phyloP scores from a whole-genome alignment of 1,284 basidiomycete species.

The Pisolithus thermaeus region DNA sequence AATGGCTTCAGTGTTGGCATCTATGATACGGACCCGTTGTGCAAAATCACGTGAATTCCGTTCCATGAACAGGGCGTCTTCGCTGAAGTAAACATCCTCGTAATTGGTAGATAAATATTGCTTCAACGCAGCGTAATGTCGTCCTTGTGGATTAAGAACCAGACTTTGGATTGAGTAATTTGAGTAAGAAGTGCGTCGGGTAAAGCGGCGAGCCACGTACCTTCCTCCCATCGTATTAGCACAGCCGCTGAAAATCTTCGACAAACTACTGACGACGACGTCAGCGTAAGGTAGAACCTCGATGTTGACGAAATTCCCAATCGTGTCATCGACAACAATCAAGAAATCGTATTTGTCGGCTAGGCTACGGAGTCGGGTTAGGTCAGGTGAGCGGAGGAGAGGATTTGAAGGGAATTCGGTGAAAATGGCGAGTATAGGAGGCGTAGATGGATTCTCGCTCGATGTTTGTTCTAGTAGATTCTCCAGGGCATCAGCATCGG shows the following conservation, averaged over 20 bases:
- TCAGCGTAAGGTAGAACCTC: slow-evolving; percentile 89
- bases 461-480: slow-evolving; percentile 49
- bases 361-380: slow-evolving; percentile 72
- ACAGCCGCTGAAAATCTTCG: slow-evolving; percentile 94
- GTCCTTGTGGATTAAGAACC: slow-evolving; percentile 78
- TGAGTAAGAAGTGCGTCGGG: not conserved
- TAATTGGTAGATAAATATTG: slow-evolving; percentile 54
- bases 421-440: slow-evolving; percentile 61
- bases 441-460: slow-evolving; percentile 33
- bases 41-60: slow-evolving; percentile 94
- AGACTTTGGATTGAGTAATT: slow-evolving; percentile 37
- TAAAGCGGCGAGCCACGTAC: slow-evolving; percentile 39
- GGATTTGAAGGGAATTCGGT: slow-evolving; percentile 96
- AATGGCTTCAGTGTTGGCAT: slow-evolving; percentile 78
- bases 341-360: slow-evolving; percentile 89
- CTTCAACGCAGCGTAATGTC: slow-evolving; percentile 66
- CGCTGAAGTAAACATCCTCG: slow-evolving; percentile 86
- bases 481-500: slow-evolving; percentile 75
- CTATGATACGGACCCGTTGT: slow-evolving; percentile 71
- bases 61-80: slow-evolving; percentile 97
- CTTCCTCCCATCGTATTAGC: slow-evolving; percentile 98
- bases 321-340: slow-evolving; percentile 91
- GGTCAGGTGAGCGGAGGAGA: slow-evolving; percentile 78
- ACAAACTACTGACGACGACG: slow-evolving; percentile 89
- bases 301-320: slow-evolving; percentile 96